Evolutionary conservation across 73 alveolate species (phyloP).

Genomic region (Paramecium pentaurelia): DNA sequence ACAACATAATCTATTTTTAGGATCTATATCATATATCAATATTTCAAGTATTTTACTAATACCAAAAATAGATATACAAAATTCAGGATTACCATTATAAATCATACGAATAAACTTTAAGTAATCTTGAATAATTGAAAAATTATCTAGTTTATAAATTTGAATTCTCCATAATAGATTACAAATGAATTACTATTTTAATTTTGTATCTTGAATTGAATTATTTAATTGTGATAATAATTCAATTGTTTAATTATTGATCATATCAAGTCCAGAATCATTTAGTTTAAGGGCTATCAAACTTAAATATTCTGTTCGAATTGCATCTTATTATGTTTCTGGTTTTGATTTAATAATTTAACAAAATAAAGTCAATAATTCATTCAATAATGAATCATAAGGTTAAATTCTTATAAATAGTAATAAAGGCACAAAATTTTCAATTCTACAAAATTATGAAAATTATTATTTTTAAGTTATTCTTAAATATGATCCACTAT

Average conservation of each 20-base stretch:
- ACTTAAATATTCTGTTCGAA: neutral
- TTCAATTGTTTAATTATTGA: neutral
- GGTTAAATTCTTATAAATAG: neutral
- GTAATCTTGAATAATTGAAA: neutral
- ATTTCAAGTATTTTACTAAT: neutral
- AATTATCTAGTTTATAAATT: neutral
- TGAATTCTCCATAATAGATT: constrained; percentile 2
- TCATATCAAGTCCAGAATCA: neutral
- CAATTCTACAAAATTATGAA: neutral
- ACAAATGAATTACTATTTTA: neutral
- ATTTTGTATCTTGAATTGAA: neutral
- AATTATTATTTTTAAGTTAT: neutral
- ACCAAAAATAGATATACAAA: neutral
- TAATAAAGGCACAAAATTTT: constrained; percentile 34
- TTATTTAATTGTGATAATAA: neutral
- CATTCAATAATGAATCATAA: neutral
- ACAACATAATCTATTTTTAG: constrained; percentile 34
- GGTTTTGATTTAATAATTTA: neutral
- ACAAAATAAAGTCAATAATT: neutral
- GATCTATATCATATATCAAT: constrained; percentile 29
- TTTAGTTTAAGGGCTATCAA: constrained; percentile 15
- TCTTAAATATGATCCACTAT: neutral
- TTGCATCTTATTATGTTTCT: constrained; percentile 23
- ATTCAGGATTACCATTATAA: constrained; percentile 23
- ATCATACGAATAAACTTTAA: neutral